Base-by-base conservation (phyloP, 2,329 filamentous ascomycete species). In the Diaporthe humulicola region DNA sequence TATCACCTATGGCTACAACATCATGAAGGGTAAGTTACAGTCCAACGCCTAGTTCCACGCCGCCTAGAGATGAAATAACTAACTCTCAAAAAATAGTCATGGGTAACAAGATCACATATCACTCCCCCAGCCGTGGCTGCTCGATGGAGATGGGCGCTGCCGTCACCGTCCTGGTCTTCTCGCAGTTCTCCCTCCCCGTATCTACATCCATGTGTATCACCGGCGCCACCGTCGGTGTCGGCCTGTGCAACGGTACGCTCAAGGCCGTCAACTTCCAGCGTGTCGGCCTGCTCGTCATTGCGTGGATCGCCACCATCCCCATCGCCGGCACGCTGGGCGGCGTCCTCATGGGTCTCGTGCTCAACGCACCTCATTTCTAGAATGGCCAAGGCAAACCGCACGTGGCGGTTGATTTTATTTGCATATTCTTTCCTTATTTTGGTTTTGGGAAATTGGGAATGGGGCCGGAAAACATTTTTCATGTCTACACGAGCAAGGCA, bases 131-230 rank as follows among this genome's bases (percentile, higher is more conserved):
- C 78, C 84, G 87, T 78, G 87, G 86, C 70, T 94, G 86, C 79
- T 94, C 92, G 69, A 95, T 95, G 93, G 93, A 95, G 82, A 90
- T 95, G 89, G 93, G 93, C 61, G 93, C 93, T 58, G 93, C 93
- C 78, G 91, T 95, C 78, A 95, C 93, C 14, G 90, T 95, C 75
- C 89, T 95, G 33, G 84, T 95, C 81, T 94, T 94, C 87, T 94
- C 93, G 0, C 93, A 94, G 81, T 94, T 89, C 87, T 90, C 89
- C 1, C 91, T 95, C 0, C 93, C 93, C 50, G 93, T 95, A 38
- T 95, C 93, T 0, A 95, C 93, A 2, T 92, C 91, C 25, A 93
- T 93, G 93, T 95, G 93, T 83, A 95, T 95, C 83, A 95, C 93
- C 1, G 93, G 94, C 72, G 93, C 93, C 36, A 95, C 93, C 0